phyloP scores from a whole-genome alignment of 345 rosid genomes.

The Citrus mangshanensis region DNA sequence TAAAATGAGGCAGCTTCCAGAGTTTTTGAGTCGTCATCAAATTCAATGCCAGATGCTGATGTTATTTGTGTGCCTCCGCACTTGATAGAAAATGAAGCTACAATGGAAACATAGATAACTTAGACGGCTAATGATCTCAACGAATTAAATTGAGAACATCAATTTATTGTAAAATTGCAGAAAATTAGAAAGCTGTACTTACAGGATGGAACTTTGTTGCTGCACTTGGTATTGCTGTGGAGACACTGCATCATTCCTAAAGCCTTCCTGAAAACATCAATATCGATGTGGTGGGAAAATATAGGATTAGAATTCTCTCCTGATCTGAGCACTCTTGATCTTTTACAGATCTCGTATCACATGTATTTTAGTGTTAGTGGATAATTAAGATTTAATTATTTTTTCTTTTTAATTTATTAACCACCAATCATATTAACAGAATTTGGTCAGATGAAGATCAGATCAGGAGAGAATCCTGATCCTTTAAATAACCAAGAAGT shows the following conservation, averaged over 20 bases:
- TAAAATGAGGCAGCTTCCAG: constrained; percentile 43
- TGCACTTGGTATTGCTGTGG: constrained; percentile 33
- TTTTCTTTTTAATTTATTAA: too few species aligned
- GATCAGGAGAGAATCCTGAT: too few species aligned
- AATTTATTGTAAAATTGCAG: neutral
- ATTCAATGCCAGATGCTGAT: constrained; percentile 40
- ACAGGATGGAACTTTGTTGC: constrained; percentile 37
- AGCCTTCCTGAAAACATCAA: constrained; percentile 34
- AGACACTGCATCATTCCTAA: constrained; percentile 45
- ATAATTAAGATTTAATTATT: too few species aligned
- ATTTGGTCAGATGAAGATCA: too few species aligned
- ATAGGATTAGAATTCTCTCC: too few species aligned
- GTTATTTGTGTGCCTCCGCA: constrained; percentile 46
- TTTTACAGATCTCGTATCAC: too few species aligned
- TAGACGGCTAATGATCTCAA: neutral
- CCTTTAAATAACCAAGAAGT: neutral
- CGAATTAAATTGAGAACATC: neutral
- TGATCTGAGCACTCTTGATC: too few species aligned
- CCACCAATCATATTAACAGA: too few species aligned
- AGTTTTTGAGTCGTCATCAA: constrained; percentile 38
- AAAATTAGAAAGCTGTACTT: constrained; percentile 19
- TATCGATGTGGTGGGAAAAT: neutral
- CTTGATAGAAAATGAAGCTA: constrained; percentile 55
- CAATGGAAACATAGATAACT: constrained; percentile 1
- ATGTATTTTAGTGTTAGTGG: too few species aligned